Percentiles rank a stretch among this genome's conserved stretches.
Evolutionary conservation across 257 asterid species (phyloP).

Genomic region (Solanum megistacrolobum): DNA sequence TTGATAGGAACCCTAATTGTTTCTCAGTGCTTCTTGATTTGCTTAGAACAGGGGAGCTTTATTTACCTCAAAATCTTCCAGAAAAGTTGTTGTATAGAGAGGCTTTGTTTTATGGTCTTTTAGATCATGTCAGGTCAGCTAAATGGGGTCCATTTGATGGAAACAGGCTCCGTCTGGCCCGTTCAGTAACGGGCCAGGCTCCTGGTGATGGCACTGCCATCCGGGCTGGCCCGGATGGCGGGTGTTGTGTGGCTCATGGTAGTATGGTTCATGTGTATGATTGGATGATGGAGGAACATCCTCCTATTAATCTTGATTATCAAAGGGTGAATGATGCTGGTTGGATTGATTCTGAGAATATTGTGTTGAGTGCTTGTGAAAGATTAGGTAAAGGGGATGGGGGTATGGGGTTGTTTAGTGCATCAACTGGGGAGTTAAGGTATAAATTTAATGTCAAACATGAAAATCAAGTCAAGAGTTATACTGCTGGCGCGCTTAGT

Average conservation of each 20-base stretch:
- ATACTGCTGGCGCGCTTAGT: slow-evolving; percentile 75
- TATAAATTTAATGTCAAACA: slow-evolving; percentile 59
- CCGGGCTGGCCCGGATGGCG: slow-evolving; percentile 86
- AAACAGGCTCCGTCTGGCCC: slow-evolving; percentile 42
- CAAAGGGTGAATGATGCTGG: slow-evolving; percentile 79
- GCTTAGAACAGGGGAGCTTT: slow-evolving; percentile 81
- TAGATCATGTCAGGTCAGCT: slow-evolving; percentile 69
- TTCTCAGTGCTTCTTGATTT: slow-evolving; percentile 78
- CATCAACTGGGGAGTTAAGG: slow-evolving; percentile 56
- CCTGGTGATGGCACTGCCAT: slow-evolving; percentile 92
- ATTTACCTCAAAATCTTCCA: slow-evolving; percentile 51
- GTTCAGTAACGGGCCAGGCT: slow-evolving; percentile 53
- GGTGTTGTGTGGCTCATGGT: slow-evolving; percentile 92
- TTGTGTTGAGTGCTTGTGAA: slow-evolving; percentile 79
- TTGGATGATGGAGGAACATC: slow-evolving; percentile 85
- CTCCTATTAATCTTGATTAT: slow-evolving; percentile 71
- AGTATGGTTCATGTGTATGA: slow-evolving; percentile 89
- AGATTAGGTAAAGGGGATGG: slow-evolving; percentile 75
- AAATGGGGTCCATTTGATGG: slow-evolving; percentile 88
- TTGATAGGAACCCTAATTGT: slow-evolving; percentile 85
- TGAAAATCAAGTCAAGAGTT: slow-evolving; percentile 59
- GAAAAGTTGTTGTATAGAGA: slow-evolving; percentile 60
- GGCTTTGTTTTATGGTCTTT: slow-evolving; percentile 64
- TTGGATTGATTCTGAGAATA: slow-evolving; percentile 57
- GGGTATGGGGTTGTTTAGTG: slow-evolving; percentile 75